A percentile compares a stretch with the other conserved stretches of the same genome.
Conservation (phyloP, 2,329 filamentous ascomycete species). For the Parastagonospora nodorum region DNA sequence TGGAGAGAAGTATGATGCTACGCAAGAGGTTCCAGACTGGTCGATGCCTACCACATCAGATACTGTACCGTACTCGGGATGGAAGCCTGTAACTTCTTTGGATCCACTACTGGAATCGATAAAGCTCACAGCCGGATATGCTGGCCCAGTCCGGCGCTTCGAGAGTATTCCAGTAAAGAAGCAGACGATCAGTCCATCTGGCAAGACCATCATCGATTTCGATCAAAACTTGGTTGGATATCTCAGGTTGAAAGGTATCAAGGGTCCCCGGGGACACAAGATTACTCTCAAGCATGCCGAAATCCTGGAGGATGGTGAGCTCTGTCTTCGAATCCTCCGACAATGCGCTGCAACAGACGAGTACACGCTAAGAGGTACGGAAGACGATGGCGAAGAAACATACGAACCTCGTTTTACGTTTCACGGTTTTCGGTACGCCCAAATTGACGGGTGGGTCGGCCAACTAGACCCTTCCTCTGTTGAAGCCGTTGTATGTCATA, state of each 20-base stretch:
- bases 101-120: too few species aligned
- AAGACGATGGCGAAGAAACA: neutral
- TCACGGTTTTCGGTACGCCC: slow-evolving; percentile 58
- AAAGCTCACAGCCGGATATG: neutral
- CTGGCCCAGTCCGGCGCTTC: neutral
- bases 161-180: neutral
- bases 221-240: slow-evolving; percentile 63
- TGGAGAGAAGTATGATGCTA: slow-evolving; percentile 57
- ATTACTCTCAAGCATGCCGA: slow-evolving; percentile 47
- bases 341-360: slow-evolving; percentile 29
- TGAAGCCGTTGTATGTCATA: slow-evolving; percentile 52
- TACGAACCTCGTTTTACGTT: slow-evolving; percentile 58
- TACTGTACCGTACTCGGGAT: too few species aligned
- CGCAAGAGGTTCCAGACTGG: slow-evolving; percentile 34
- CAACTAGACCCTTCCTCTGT: slow-evolving; percentile 15
- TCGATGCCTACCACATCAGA: neutral
- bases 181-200: slow-evolving; percentile 32
- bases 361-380: neutral
- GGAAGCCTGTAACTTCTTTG: too few species aligned
- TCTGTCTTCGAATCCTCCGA: slow-evolving; percentile 51
- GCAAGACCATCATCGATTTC: slow-evolving; percentile 59
- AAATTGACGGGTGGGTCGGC: slow-evolving; percentile 52
- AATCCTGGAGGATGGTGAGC: slow-evolving; percentile 55
- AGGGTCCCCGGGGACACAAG: neutral
- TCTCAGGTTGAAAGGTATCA: slow-evolving; percentile 50